phyloP scores from a whole-genome alignment of 1,284 basidiomycete species.

The Cystobasidium pallidum region DNA sequence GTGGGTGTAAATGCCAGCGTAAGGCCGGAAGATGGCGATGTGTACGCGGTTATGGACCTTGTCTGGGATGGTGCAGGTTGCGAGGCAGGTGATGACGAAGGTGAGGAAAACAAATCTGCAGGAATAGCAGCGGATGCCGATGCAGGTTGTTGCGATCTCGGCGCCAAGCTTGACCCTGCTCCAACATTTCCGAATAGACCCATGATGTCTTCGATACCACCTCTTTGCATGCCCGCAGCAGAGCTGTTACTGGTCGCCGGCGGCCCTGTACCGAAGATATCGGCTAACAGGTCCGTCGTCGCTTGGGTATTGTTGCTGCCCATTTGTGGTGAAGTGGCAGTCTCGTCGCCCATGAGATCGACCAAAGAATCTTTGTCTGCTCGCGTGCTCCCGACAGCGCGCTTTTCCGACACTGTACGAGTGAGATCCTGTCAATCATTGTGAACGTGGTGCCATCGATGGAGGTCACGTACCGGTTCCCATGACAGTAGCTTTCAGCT shows the following conservation, averaged over 20 bases:
- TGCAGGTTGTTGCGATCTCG: conserved; percentile 33
- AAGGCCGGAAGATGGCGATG: conserved; percentile 64
- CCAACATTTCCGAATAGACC: conserved; percentile 70
- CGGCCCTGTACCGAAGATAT: conserved; percentile 75
- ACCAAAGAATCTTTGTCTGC: conserved; percentile 68
- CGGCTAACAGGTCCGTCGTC: conserved; percentile 86
- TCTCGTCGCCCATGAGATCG: conserved; percentile 78
- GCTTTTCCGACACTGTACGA: conserved; percentile 81
- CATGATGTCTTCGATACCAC: conserved; percentile 81
- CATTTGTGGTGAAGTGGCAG: conserved; percentile 52
- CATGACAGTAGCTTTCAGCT: conserved; percentile 90
- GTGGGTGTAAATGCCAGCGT: conserved; percentile 88
- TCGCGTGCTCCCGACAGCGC: conserved; percentile 85
- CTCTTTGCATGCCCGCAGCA: conserved; percentile 59
- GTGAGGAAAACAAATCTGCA: conserved; percentile 54
- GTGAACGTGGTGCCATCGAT: not conserved
- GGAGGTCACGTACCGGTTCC: conserved; percentile 69
- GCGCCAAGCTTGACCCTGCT: conserved; percentile 24
- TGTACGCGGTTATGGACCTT: conserved; percentile 56
- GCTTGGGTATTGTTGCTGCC: conserved; percentile 62
- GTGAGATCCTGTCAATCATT: not conserved
- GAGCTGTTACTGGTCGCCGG: conserved; percentile 50
- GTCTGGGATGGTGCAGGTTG: conserved; percentile 51
- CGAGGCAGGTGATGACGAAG: conserved; percentile 52
- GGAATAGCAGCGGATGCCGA: conserved; percentile 44